Evolutionary conservation across 2,329 filamentous ascomycete genomes (phyloP).

Genomic region (Epichloe elymi): DNA sequence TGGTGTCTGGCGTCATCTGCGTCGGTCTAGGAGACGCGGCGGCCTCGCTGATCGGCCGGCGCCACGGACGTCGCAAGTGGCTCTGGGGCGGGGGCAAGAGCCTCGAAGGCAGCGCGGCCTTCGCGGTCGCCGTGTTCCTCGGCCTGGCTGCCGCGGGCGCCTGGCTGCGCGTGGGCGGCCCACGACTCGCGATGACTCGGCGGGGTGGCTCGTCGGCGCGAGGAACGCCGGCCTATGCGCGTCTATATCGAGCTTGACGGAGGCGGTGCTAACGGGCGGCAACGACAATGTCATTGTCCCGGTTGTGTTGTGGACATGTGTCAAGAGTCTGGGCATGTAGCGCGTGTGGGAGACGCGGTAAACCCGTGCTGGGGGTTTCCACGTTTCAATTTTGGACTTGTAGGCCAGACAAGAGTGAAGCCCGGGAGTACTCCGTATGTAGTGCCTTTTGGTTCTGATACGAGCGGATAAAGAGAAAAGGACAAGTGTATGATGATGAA

Average conservation of each 20-base stretch:
- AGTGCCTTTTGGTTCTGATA: no score
- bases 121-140: conserved; percentile 62
- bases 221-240: conserved; percentile 64
- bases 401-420: no score
- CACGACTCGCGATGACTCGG: conserved; percentile 30
- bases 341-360: no score
- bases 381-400: no score
- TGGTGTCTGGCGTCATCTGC: conserved; percentile 86
- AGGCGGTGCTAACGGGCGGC: conserved; percentile 88
- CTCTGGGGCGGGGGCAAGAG: conserved; percentile 95
- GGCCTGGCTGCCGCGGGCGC: conserved; percentile 57
- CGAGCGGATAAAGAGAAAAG: no score
- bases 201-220: conserved; percentile 21
- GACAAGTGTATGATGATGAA: no score
- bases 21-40: conserved; percentile 93
- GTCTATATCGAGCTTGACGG: conserved; percentile 72
- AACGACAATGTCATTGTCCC: conserved; percentile 98
- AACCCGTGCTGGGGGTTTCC: no score
- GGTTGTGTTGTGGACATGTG: conserved; percentile 81
- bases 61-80: conserved; percentile 84
- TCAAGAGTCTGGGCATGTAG: conserved; percentile 58
- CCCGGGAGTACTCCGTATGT: no score
- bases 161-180: conserved; percentile 67
- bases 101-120: conserved; percentile 74
- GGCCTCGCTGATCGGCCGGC: conserved; percentile 75